Conservation (phyloP, 345 rosid genomes). For the Eucalyptus curtisii region DNA sequence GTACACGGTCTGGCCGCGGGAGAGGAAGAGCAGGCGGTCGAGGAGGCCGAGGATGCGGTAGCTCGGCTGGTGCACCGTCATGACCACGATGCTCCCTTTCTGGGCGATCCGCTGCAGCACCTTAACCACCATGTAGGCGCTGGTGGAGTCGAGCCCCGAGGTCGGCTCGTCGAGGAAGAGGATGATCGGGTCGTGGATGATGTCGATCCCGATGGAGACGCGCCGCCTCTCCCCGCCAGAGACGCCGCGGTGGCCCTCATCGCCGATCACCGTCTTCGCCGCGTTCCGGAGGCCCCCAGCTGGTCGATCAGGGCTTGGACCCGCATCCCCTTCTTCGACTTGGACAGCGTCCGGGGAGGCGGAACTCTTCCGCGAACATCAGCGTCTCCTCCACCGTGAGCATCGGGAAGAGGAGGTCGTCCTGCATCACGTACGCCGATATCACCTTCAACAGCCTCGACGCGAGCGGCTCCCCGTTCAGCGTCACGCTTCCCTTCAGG, state of each 20-base stretch:
- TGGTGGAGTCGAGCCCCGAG: slow-evolving; percentile 89
- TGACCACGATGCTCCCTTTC: slow-evolving; percentile 84
- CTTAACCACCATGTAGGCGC: slow-evolving; percentile 92
- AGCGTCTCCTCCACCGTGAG: slow-evolving; percentile 81
- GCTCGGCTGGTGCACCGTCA: slow-evolving; percentile 97
- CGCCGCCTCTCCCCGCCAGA: slow-evolving; percentile 92
- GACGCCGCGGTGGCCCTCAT: slow-evolving; percentile 91
- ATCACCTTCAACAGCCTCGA: slow-evolving; percentile 73
- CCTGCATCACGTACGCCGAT: slow-evolving; percentile 94
- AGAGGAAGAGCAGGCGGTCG: slow-evolving; percentile 68
- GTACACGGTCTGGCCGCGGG: slow-evolving; percentile 94
- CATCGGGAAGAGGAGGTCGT: slow-evolving; percentile 79
- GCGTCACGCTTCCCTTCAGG: slow-evolving; percentile 48
- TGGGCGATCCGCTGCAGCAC: slow-evolving; percentile 86
- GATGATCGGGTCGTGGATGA: slow-evolving; percentile 85
- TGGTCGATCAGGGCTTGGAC: slow-evolving; percentile 83
- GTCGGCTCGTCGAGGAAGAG: slow-evolving; percentile 93
- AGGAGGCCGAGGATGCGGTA: slow-evolving; percentile 65
- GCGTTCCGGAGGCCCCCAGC: slow-evolving; percentile 85
- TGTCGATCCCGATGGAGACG: slow-evolving; percentile 84
- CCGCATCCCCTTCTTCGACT: slow-evolving; percentile 56
- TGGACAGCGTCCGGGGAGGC: slow-evolving; percentile 57
- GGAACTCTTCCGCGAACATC: slow-evolving; percentile 87
- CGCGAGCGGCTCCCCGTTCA: slow-evolving; percentile 67
- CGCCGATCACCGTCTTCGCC: slow-evolving; percentile 75